Conservation (phyloP, 805 yeast species). For the Candida chauliodis region DNA sequence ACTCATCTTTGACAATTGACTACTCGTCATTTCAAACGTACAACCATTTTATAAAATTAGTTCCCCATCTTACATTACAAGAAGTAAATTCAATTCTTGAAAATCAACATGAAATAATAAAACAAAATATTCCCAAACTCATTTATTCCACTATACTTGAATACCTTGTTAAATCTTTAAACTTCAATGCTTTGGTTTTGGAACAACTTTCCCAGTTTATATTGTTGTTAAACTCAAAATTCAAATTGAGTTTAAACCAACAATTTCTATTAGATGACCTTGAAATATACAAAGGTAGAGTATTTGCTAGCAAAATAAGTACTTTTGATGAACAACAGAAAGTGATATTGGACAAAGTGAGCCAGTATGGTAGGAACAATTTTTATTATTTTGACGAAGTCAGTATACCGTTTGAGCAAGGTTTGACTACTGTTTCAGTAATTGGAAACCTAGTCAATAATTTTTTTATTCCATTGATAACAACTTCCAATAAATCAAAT, state of each 20-base stretch:
- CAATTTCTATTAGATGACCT: not conserved
- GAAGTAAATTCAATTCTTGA: not conserved
- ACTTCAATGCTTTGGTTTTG: not conserved
- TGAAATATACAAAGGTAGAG: not conserved
- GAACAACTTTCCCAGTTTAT: not conserved
- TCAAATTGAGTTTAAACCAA: not conserved
- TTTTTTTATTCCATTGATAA: constrained; percentile 10
- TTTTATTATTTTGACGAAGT: constrained; percentile 11
- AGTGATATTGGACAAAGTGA: not conserved
- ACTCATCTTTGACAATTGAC: constrained; percentile 7
- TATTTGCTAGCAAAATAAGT: not conserved
- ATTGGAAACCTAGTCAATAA: constrained; percentile 8
- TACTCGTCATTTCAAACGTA: constrained; percentile 3
- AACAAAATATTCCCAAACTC: not conserved
- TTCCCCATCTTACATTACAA: constrained; percentile 4
- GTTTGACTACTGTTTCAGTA: constrained; percentile 9
- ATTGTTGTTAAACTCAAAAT: not conserved
- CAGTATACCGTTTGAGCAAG: constrained; percentile 3
- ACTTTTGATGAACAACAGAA: not conserved
- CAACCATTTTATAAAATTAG: constrained; percentile 6
- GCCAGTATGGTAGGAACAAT: constrained; percentile 7
- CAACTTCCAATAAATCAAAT: constrained; percentile 1
- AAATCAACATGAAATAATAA: not conserved
- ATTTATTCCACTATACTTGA: constrained; percentile 1
- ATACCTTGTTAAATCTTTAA: not conserved